Evolutionary conservation across 2,329 filamentous ascomycete species (phyloP).

Genomic region (Diaporthe batatas): DNA sequence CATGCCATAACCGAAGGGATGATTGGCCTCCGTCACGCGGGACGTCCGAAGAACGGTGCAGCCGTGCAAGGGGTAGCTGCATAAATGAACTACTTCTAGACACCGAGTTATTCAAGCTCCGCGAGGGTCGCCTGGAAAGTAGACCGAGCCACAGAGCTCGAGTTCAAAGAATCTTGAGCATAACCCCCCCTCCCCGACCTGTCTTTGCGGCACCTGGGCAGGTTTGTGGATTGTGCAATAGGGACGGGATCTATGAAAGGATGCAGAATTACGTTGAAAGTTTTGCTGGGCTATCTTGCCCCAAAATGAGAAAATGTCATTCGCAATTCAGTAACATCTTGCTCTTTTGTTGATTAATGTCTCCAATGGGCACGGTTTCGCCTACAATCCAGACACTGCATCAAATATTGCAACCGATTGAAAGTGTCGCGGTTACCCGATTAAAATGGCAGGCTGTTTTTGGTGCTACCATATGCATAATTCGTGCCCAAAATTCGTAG

Average conservation of each 20-base stretch:
- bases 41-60: not conserved
- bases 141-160: not conserved
- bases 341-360: not conserved
- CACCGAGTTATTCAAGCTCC: not conserved
- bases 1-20: too few relatives aligned
- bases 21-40: not conserved
- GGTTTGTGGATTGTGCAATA: not conserved
- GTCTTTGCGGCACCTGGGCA: too few relatives aligned
- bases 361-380: too few relatives aligned
- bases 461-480: not conserved
- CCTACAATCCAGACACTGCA: not conserved
- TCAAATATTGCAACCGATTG: not conserved
- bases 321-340: not conserved
- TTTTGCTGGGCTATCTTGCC: not conserved
- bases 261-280: not conserved
- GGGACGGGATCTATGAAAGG: not conserved
- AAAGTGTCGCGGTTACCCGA: not conserved
- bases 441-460: not conserved
- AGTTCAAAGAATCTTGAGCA: not conserved
- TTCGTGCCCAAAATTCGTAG: not conserved
- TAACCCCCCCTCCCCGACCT: too few relatives aligned
- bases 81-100: not conserved
- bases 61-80: not conserved
- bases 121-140: not conserved
- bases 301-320: not conserved